Base-by-base conservation (phyloP, 2,329 filamentous ascomycete genomes). In the Penicillium sp. region DNA sequence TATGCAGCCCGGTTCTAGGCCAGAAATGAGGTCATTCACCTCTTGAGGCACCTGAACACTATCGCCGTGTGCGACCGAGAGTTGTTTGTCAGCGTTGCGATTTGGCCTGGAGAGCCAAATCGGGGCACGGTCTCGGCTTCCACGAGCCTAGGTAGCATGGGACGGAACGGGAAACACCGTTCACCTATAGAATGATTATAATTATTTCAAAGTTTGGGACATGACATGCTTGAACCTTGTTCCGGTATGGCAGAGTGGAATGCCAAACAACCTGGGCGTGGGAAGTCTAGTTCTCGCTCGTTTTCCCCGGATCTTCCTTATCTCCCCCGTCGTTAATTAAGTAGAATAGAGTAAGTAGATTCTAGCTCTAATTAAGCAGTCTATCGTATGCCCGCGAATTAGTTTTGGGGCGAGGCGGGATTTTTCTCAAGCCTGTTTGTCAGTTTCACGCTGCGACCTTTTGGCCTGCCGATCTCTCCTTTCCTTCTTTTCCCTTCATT, bases 281-380 rank as follows among this genome's bases (percentile, higher is more conserved):
- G 35, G 18, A 4, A 20, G 11, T 38, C 10, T 38, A 38, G 18
- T 20, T 13, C 9, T 38, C 9, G 9, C 20, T 22, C 20, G 16
- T 13, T 45, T 56, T 53, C 55, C 56, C 56, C 57, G 48, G 54
- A 60, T 60, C 53, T 54, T 51, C 58, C 47, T 52, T 53, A 50
- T 50, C 51, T 28, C 38, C 20, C 36, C 27, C 42, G 16, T 41
- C 48, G 14, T 30, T 30, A 28, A 22, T 20, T n/a, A 14, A 41
- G 9, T 27, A n/a, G 25, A 10, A n/a, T 7, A n/a, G 11, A 9
- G 4, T 25, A 41, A 6, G 16, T 41, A n/a, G 14, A 9, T 10
- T 25, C 20, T 16, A 25, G 39, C 13, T 41, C 24, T 27, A 16
- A 40, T 25, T 5, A 18, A 20, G 9, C 20, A 10, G 20, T 22